A percentile compares a stretch with the other conserved stretches of the same genome.
Conservation (phyloP, 768 basidiomycete species). For the Hypholoma sublateritium region DNA sequence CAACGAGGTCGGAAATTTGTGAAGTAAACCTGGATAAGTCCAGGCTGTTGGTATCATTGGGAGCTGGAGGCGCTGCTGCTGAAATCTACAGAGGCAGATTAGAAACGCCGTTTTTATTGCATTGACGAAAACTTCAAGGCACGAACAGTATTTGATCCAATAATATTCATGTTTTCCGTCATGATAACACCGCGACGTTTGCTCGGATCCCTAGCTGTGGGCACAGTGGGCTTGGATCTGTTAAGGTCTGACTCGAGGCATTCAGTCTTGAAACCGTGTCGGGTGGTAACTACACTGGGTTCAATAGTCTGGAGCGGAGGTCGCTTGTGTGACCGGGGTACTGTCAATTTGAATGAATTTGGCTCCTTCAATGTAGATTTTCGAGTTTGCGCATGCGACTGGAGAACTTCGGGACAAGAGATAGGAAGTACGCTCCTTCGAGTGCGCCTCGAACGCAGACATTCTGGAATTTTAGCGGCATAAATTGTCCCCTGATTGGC, state of each 20-base stretch:
- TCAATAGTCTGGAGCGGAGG: not conserved
- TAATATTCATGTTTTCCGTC: constrained; percentile 9
- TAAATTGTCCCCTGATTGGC: too few relatives aligned
- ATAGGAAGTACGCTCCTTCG: too few relatives aligned
- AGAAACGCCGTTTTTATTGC: not conserved
- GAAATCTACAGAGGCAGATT: not conserved
- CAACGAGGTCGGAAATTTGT: constrained; percentile 4
- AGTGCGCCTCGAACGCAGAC: too few relatives aligned
- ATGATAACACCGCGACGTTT: constrained; percentile 24
- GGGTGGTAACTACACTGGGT: not conserved
- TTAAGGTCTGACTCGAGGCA: not conserved
- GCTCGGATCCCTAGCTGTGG: constrained; percentile 17
- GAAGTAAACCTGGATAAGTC: not conserved
- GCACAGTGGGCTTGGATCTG: constrained; percentile 2
- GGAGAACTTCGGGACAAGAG: too few relatives aligned
- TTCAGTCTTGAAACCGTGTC: too few relatives aligned
- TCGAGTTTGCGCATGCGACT: too few relatives aligned
- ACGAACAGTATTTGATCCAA: not conserved
- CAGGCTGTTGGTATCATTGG: not conserved
- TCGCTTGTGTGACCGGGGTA: not conserved
- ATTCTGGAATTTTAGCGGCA: too few relatives aligned
- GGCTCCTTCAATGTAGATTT: not conserved
- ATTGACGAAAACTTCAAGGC: not conserved
- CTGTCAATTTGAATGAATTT: not conserved
- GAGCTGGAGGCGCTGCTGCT: not conserved